Conservation (phyloP, 352 stramenopile genomes). For the Blastocystis sp. region DNA sequence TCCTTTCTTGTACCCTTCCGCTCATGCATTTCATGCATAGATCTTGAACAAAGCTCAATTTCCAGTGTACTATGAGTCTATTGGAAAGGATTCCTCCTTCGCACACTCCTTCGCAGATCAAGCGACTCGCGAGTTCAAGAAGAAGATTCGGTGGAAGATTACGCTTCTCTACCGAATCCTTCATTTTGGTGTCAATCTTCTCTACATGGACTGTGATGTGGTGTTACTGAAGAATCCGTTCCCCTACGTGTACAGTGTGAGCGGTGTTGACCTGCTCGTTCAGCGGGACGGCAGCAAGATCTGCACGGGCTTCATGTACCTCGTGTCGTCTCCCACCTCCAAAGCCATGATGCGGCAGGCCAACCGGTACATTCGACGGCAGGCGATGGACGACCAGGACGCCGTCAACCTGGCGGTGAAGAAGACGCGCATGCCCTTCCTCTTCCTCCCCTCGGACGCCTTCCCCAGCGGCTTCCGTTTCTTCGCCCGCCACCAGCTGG, state of each 20-base stretch:
- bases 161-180: neutral
- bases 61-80: slow-evolving; percentile 1
- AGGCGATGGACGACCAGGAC: neutral
- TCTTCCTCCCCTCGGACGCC: neutral
- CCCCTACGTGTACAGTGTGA: neutral
- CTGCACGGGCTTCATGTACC: slow-evolving; percentile 53
- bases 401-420: neutral
- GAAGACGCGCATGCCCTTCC: neutral
- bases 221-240: slow-evolving; percentile 39
- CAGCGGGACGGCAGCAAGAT: slow-evolving; percentile 17
- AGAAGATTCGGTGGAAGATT: slow-evolving; percentile 10
- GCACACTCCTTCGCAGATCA: neutral
- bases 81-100: slow-evolving; percentile 17
- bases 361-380: neutral
- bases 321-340: neutral
- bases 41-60: neutral
- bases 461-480: slow-evolving; percentile 37
- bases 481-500: slow-evolving; percentile 21
- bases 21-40: neutral
- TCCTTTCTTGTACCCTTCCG: neutral
- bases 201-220: slow-evolving; percentile 56
- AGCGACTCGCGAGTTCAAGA: slow-evolving; percentile 29
- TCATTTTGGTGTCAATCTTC: neutral
- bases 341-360: neutral
- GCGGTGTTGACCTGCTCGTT: slow-evolving; percentile 24